These are phyloP conservation scores for Cucumis cinereus DNA, from an alignment of 306 rosid genomes.

Conservation along the genomic window DNA sequence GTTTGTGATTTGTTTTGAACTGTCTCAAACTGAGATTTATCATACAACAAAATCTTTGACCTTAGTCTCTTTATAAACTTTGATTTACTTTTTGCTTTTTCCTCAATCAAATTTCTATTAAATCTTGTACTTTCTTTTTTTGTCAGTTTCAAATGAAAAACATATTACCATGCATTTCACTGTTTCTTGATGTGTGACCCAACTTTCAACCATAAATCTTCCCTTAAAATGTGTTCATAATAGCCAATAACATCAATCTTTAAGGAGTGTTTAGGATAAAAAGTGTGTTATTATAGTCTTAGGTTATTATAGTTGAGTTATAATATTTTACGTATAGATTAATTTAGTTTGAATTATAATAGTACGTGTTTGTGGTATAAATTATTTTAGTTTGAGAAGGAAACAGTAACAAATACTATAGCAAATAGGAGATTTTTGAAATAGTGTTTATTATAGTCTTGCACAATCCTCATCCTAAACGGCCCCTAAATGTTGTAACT, in stretches of 20 bases:
- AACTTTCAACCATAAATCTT: neutral
- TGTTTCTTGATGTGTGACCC: neutral
- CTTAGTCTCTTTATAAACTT: slow-evolving; percentile 1
- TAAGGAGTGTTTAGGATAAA: too few species aligned
- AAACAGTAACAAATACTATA: too few species aligned
- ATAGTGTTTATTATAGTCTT: too few species aligned
- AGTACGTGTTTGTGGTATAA: too few species aligned
- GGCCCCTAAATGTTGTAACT: too few species aligned
- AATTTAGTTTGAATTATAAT: too few species aligned
- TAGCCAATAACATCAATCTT: neutral
- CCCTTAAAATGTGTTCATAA: neutral
- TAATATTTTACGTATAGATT: too few species aligned
- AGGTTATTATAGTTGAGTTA: too few species aligned
- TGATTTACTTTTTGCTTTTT: neutral
- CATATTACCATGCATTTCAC: neutral
- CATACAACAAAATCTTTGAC: neutral
- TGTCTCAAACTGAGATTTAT: neutral
- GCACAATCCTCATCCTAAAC: too few species aligned
- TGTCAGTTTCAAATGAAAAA: neutral
- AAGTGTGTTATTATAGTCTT: too few species aligned
- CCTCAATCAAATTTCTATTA: neutral
- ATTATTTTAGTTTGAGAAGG: too few species aligned
- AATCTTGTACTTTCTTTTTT: neutral
- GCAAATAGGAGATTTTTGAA: too few species aligned
- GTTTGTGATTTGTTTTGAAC: neutral